Conservation (phyloP, 345 rosid species). For the Eutrema yunnanense region DNA sequence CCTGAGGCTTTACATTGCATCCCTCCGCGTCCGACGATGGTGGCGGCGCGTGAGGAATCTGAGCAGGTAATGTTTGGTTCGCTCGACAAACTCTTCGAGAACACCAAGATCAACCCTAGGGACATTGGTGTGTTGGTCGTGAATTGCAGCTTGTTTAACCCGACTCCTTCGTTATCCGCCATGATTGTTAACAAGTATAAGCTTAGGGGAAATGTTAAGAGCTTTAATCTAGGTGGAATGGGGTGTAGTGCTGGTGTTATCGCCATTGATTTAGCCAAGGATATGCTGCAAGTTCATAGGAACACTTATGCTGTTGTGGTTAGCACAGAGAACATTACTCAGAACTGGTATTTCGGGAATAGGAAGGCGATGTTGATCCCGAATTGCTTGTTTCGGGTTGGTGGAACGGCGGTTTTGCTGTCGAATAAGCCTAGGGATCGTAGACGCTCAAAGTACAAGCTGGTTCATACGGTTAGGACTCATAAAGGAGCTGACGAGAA, state of each 20-base stretch:
- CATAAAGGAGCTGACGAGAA: conserved; percentile 85
- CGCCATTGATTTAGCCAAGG: conserved; percentile 74
- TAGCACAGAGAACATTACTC: conserved; percentile 29
- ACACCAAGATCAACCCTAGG: conserved; percentile 65
- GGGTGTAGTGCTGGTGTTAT: conserved; percentile 32
- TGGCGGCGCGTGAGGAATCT: conserved; percentile 80
- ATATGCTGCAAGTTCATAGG: conserved; percentile 82
- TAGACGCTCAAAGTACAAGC: conserved; percentile 67
- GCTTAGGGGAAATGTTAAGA: not conserved
- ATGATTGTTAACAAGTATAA: conserved; percentile 64
- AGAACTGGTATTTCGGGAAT: conserved; percentile 94
- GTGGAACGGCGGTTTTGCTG: conserved; percentile 68
- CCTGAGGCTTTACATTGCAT: conserved; percentile 73
- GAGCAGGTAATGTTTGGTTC: conserved; percentile 95
- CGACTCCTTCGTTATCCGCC: conserved; percentile 85
- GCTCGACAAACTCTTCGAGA: conserved; percentile 61
- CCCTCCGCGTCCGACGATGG: conserved; percentile 83
- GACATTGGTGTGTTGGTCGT: conserved; percentile 83
- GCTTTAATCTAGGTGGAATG: conserved; percentile 1
- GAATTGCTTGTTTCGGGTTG: conserved; percentile 81
- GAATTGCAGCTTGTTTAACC: conserved; percentile 88
- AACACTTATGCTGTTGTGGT: conserved; percentile 83
- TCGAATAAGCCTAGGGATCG: conserved; percentile 55
- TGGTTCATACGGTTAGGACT: conserved; percentile 84
- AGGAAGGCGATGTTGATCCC: conserved; percentile 86